Base-by-base conservation (phyloP, 108 stramenopile genomes). In the Discostella pseudostelligera region DNA sequence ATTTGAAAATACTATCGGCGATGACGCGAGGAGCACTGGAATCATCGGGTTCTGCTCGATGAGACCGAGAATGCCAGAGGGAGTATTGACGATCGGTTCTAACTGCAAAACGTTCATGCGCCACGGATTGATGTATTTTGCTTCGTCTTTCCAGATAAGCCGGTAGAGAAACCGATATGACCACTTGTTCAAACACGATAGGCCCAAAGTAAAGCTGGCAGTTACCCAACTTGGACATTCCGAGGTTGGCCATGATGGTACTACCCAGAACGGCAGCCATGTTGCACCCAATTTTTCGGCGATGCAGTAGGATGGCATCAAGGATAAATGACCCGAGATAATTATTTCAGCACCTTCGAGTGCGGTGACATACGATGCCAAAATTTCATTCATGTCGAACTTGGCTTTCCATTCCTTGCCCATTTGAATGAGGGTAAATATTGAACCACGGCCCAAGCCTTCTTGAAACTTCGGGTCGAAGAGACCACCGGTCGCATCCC, bases 321-420 rank as follows among this genome's bases (percentile, higher is more conserved):
- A 4, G 24, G 25, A 51, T 1, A 51, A 22, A 5, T 3, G 0
- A 24, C 50, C 50, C 1, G 50, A 24, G 0, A 51, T 14, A 22
- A 51, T 26, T 14, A 51, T 14, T 14, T 51, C 50, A 3, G 50
- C 50, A 24, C 50, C 50, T 26, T 51, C 50, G 22, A 51, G 26
- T 17, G 50, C 50, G 14, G 50, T n/a, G 0, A 51, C 10, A 9
- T 51, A 51, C 26, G 50, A 51, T 11, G 3, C 26, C 50, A 51
- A 26, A 14, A 51, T 51, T 26, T 24, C n/a, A 11, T 11, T 1
- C 26, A 12, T 26, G 24, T 51, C 50, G 24, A 51, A 51, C 50
- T 51, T 51, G 8, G 4, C 6, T 9, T 51, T 51, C 50, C 50
- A 51, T 14, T 51, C 50, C 22, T 24, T 26, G 9, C 22, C n/a